Conservation (phyloP, 2,329 filamentous ascomycete genomes). For the Pyricularia pennisetigena region DNA sequence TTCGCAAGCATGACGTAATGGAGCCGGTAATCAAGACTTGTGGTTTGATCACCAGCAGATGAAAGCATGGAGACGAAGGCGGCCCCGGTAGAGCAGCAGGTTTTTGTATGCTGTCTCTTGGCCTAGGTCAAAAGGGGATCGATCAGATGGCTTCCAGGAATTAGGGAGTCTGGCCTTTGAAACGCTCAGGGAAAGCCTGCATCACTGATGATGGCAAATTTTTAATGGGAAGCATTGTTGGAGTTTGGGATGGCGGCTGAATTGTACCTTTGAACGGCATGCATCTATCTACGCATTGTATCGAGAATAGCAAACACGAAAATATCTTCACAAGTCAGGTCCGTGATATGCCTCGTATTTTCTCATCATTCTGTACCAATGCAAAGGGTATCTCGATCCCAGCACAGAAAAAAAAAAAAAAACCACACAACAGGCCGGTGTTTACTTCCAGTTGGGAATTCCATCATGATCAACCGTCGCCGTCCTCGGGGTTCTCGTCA, state of each 20-base stretch:
- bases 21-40: neutral
- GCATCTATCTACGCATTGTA: neutral
- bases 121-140: neutral
- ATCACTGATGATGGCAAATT: no score
- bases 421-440: neutral
- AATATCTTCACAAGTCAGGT: neutral
- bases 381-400: neutral
- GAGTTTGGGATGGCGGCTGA: neutral
- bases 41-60: neutral
- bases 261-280: neutral
- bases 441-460: neutral
- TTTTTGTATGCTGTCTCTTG: neutral
- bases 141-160: neutral
- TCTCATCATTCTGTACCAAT: neutral
- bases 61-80: neutral
- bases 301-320: neutral
- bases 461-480: constrained; percentile 10
- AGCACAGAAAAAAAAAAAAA: neutral
- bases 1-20: neutral
- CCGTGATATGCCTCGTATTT: neutral
- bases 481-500: constrained; percentile 22
- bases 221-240: neutral
- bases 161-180: neutral
- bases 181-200: no score
- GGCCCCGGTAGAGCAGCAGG: neutral